Base-by-base conservation (phyloP, 2,329 filamentous ascomycete genomes). In the Gliomastix tumulicola region DNA sequence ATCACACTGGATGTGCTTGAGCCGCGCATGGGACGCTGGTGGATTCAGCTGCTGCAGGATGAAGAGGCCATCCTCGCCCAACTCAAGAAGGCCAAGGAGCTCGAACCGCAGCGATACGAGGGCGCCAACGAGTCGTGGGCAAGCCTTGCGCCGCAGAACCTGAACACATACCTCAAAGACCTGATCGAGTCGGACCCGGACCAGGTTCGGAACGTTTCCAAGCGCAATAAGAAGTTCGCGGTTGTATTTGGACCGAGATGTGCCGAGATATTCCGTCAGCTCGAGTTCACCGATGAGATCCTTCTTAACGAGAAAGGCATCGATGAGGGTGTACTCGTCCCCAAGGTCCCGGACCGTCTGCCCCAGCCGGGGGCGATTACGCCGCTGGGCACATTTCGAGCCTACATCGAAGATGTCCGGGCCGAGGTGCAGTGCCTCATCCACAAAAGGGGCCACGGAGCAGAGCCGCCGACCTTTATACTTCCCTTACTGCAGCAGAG, bases 141-240 rank as follows among this genome's bases (percentile, higher is more conserved):
- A 4, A 50, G 54, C 3, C 57, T 61, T n/a, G 59, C 66, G 1
- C 57, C 69, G 4, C 36, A 48, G 7, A 72, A 71, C 10, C 51
- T 78, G 4, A 65, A 68, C 38, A 66, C 64, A 7, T 78, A 77
- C 34, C 52, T 76, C 4, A 65, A 62, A 21, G 71, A 78, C 40
- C 56, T 70, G 6, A 56, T 71, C 4, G 59, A 65, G 18, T 52
- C 53, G 2, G 51, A 54, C 3, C 53, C 54, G 2, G 55, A 57
- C 23, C 56, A 59, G 8, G 50, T 50, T 0, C 56, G 68, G 31
- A 69, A 57, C 34, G 75, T 79, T 23, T 71, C 72, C 3, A 70
- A 69, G 36, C 57, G 73, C 2, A 79, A 79, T 45, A 77, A 76
- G 49, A 65, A 68, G 12, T 78, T 77, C 37, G 56, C 57, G 19